Base-by-base conservation (phyloP, 257 asterid species). In the Rubia yunnanensis region DNA sequence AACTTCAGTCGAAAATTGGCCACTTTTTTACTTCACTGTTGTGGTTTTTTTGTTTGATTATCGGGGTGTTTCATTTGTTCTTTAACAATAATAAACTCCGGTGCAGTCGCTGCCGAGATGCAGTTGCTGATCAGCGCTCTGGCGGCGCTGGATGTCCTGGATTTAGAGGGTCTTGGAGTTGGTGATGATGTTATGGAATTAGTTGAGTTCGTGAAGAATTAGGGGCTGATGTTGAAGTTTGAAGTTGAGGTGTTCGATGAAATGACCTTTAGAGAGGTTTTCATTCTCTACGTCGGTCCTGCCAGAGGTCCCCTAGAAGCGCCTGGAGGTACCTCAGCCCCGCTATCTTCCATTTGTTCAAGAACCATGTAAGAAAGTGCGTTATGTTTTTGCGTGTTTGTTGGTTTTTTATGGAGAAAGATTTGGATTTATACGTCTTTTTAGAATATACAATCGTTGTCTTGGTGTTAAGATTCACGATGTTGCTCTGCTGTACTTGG, bases 401-500 rank as follows among this genome's bases (percentile, higher is more conserved):
- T n/a, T n/a, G n/a, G n/a, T n/a, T n/a, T n/a, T n/a, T n/a, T n/a
- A n/a, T n/a, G n/a, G n/a, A n/a, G n/a, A n/a, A n/a, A n/a, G n/a
- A n/a, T n/a, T n/a, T n/a, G n/a, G n/a, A n/a, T n/a, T n/a, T n/a
- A n/a, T n/a, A n/a, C n/a, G n/a, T n/a, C n/a, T n/a, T n/a, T 60
- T n/a, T 55, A 68, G 41, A 48, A 38, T 48, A 41, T 75, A 66
- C 68, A 56, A n/a, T 60, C 5, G 48, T 34, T 66, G 46, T 52
- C 49, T 27, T 54, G 15, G 46, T 60, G 56, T 22, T 72, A 46
- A 28, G 31, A 49, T 73, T 81, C 1, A 72, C 68, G 31, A 54
- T 22, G 32, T 66, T 55, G 65, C 17, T 73, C 69, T 76, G 72
- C 60, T 96, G 97, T 91, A 68, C 97, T 91, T 65, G 97, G 97